phyloP scores from a whole-genome alignment of 805 yeast genomes.

The Saturnispora kantuleensis region DNA sequence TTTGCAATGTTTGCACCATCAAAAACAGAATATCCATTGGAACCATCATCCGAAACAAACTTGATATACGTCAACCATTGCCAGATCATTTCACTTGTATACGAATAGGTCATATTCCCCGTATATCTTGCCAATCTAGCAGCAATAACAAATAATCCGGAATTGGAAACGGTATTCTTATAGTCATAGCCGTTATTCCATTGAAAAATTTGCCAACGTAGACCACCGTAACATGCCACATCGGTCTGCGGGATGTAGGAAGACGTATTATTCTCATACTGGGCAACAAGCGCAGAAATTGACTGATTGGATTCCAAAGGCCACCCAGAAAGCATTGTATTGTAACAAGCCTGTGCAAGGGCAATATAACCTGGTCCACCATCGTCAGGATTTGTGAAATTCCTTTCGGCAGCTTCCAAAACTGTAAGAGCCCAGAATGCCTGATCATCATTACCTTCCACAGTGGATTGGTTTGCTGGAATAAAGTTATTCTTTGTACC shows the following conservation, averaged over 20 bases:
- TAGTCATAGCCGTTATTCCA: slow-evolving; percentile 86
- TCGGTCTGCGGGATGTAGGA: slow-evolving; percentile 29
- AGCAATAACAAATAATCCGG: slow-evolving; percentile 68
- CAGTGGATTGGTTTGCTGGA: slow-evolving; percentile 70
- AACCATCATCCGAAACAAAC: slow-evolving; percentile 19
- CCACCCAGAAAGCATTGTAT: slow-evolving; percentile 79
- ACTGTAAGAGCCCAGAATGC: slow-evolving; percentile 88
- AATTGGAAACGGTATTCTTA: slow-evolving; percentile 83
- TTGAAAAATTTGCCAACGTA: slow-evolving; percentile 86
- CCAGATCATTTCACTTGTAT: slow-evolving; percentile 63
- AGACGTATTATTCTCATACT: no score
- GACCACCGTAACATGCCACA: slow-evolving; percentile 57
- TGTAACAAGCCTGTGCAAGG: slow-evolving; percentile 75
- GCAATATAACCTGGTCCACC: slow-evolving; percentile 47
- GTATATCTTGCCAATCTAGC: slow-evolving; percentile 81
- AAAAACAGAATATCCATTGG: slow-evolving; percentile 29
- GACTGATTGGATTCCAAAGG: no score
- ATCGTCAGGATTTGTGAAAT: slow-evolving; percentile 63
- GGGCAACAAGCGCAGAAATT: no score
- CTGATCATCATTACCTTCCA: slow-evolving; percentile 92
- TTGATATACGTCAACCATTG: slow-evolving; percentile 42
- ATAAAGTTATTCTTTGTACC: slow-evolving; percentile 59
- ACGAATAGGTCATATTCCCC: slow-evolving; percentile 58
- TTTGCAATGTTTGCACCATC: slow-evolving; percentile 48
- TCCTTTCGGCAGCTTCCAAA: slow-evolving; percentile 76